phyloP scores from a whole-genome alignment of 2,329 filamentous ascomycete species.

The Myriosclerotinia scirpicola region DNA sequence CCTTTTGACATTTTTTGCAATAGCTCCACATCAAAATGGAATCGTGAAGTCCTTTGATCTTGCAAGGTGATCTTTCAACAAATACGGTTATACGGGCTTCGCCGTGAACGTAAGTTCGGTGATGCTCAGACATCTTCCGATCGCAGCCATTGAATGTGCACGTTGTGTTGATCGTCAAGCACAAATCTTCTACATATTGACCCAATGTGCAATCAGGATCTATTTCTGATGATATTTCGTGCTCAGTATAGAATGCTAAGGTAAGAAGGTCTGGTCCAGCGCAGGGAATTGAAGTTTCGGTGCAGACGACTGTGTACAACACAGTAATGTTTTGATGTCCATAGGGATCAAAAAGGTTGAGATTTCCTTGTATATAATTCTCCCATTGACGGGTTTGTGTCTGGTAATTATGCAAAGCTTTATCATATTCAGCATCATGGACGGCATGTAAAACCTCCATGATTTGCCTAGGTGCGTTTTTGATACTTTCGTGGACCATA shows the following conservation, averaged over 20 bases:
- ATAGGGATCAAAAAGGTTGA: constrained; percentile 89
- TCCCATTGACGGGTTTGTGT: constrained; percentile 97
- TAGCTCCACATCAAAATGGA: constrained; percentile 97
- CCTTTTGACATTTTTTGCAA: constrained; percentile 87
- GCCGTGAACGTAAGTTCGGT: constrained; percentile 95
- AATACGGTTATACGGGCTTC: constrained; percentile 91
- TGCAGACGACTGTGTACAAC: constrained; percentile 90
- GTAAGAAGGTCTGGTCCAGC: constrained; percentile 87
- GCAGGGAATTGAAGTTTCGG: constrained; percentile 89
- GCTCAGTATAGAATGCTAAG: constrained; percentile 91
- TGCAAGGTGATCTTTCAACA: constrained; percentile 71
- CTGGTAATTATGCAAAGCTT: constrained; percentile 87
- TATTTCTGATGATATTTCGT: constrained; percentile 62
- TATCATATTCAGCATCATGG: constrained; percentile 95
- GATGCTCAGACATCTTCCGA: constrained; percentile 85
- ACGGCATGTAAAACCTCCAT: constrained; percentile 93
- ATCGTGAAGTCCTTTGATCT: constrained; percentile 64
- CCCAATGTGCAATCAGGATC: constrained; percentile 89
- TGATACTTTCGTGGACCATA: constrained; percentile 85
- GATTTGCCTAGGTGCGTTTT: constrained; percentile 79
- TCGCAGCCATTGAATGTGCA: constrained; percentile 86
- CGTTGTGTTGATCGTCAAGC: constrained; percentile 69
- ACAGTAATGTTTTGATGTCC: constrained; percentile 96
- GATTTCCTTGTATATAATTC: constrained; percentile 83
- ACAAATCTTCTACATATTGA: constrained; percentile 92